A percentile compares a stretch with the other conserved stretches of the same genome.
These are phyloP conservation scores for Entrophospora sp. DNA, from an alignment of 192 early-diverging fungal genomes.

Conservation along the genomic window DNA sequence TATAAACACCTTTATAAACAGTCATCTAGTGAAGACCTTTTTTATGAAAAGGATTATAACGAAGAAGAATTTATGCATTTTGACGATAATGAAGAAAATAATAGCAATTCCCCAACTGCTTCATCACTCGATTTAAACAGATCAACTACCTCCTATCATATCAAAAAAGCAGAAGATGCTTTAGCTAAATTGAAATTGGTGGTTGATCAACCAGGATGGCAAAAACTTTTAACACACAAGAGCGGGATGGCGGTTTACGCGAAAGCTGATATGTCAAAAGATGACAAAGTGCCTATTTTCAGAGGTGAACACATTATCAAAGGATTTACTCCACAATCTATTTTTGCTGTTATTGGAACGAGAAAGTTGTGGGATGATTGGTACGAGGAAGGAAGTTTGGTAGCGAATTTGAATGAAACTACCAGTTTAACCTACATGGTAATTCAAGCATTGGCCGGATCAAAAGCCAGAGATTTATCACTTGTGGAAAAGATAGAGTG, in stretches of 20 bases:
- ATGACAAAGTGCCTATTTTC: constrained; percentile 44
- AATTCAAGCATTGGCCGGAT: constrained; percentile 26
- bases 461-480: constrained; percentile 26
- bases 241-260: constrained; percentile 44
- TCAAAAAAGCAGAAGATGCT: constrained; percentile 42
- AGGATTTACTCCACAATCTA: constrained; percentile 42
- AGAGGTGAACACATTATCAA: constrained; percentile 46
- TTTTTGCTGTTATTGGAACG: constrained; percentile 45
- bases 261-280: constrained; percentile 25
- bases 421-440: constrained; percentile 38
- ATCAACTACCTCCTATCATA: constrained; percentile 20
- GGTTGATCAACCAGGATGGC: constrained; percentile 37
- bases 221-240: constrained; percentile 47
- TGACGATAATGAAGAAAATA: too few relatives aligned
- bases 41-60: too few relatives aligned
- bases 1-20: too few relatives aligned
- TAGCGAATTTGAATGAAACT: constrained; percentile 32
- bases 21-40: too few relatives aligned
- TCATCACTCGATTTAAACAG: neutral
- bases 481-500: constrained; percentile 41
- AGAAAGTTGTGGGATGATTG: constrained; percentile 49
- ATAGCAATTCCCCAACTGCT: too few relatives aligned
- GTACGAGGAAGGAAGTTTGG: constrained; percentile 33
- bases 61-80: too few relatives aligned
- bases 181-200: constrained; percentile 37